Evolutionary conservation across 495 filamentous ascomycete genomes (phyloP).

Genomic region (Penicillium herquei): DNA sequence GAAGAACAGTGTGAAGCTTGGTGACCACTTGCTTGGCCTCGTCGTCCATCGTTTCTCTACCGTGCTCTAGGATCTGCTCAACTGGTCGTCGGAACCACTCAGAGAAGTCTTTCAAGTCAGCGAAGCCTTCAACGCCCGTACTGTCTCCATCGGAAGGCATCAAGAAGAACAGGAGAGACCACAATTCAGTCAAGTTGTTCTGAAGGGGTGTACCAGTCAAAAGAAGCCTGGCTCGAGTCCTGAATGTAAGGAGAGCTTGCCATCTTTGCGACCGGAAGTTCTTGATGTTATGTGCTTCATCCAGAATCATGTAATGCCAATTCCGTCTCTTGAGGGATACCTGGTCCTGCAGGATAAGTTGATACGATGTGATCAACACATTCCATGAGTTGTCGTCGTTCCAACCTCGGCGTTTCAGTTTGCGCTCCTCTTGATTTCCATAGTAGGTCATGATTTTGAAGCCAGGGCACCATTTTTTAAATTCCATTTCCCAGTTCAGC

Average conservation of each 20-base stretch:
- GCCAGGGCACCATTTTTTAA: constrained; percentile 98
- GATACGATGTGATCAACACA: constrained; percentile 95
- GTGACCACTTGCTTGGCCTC: constrained; percentile 84
- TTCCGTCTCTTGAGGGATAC: constrained; percentile 86
- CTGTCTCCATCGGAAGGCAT: constrained; percentile 79
- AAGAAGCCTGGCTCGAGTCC: constrained; percentile 80
- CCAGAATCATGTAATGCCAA: constrained; percentile 98
- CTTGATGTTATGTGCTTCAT: constrained; percentile 99
- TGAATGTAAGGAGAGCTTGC: constrained; percentile 91
- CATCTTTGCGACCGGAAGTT: constrained; percentile 97
- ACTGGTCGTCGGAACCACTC: constrained; percentile 91
- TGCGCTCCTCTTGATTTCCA: constrained; percentile 87
- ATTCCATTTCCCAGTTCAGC: constrained; percentile 99
- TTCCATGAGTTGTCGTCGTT: constrained; percentile 89
- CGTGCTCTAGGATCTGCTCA: constrained; percentile 92
- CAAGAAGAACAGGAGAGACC: constrained; percentile 95
- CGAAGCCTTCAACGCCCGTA: constrained; percentile 77
- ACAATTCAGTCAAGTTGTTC: constrained; percentile 94
- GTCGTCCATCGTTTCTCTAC: constrained; percentile 87
- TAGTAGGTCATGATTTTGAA: constrained; percentile 99
- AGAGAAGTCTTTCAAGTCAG: constrained; percentile 86
- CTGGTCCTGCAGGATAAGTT: constrained; percentile 90
- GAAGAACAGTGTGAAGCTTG: constrained; percentile 88
- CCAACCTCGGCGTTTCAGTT: constrained; percentile 88
- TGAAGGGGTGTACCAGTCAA: constrained; percentile 95